Evolutionary conservation across 1,139 yeast species (phyloP).

Genomic region (Debaryomyces sp.): DNA sequence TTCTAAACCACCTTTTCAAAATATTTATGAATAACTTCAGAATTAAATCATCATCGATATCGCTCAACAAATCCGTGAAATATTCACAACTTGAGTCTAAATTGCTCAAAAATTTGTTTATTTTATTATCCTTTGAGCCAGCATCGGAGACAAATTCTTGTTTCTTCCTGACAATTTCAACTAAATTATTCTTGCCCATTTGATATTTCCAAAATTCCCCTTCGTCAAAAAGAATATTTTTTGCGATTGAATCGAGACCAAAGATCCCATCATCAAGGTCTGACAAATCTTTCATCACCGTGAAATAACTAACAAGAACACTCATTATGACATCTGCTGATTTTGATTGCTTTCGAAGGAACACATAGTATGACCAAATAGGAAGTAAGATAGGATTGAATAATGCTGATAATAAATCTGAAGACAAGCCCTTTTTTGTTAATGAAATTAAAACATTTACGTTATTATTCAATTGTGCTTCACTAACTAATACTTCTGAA

Average conservation of each 20-base stretch:
- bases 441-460: constrained; percentile 69
- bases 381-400: constrained; percentile 48
- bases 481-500: constrained; percentile 37
- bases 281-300: constrained; percentile 31
- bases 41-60: constrained; percentile 51
- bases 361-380: constrained; percentile 67
- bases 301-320: constrained; percentile 51
- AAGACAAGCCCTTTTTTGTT: constrained; percentile 51
- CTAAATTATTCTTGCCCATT: constrained; percentile 56
- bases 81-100: constrained; percentile 56
- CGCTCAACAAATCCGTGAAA: constrained; percentile 50
- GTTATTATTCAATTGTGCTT: constrained; percentile 57
- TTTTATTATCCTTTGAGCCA: constrained; percentile 24
- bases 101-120: constrained; percentile 38
- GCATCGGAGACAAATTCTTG: constrained; percentile 9
- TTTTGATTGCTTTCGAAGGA: constrained; percentile 42
- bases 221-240: constrained; percentile 46
- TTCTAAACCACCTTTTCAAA: constrained; percentile 61
- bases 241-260: constrained; percentile 41
- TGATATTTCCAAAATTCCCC: constrained; percentile 55
- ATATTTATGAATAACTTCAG: constrained; percentile 53
- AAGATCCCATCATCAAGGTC: constrained; percentile 24
- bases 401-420: constrained; percentile 43
- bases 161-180: constrained; percentile 44
- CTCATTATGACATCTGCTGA: constrained; percentile 48